Evolutionary conservation across 2,329 filamentous ascomycete species (phyloP), one percentile per base, ranked within the genome.

Genomic region (Neonectria magnoliae): DNA sequence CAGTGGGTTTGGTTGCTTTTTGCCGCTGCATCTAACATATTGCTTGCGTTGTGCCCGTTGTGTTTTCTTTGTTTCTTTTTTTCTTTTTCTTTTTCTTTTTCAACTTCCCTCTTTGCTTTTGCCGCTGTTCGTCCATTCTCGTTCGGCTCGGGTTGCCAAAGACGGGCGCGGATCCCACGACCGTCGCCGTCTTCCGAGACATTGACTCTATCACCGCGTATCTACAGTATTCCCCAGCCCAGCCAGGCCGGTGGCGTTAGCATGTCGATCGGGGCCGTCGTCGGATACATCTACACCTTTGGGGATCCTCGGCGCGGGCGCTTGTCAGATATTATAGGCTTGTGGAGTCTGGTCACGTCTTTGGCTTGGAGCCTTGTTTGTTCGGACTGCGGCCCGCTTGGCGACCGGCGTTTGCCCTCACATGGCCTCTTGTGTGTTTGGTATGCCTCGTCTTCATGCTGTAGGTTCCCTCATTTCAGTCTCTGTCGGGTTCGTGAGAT

Each of bases 181-280:
- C 45, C 16, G 16, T 29, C 36, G 52, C 38, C 29, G 13, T 20
- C 13, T 41, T 47, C 55, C 36, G 55, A 57, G 54, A 57, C 54
- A 38, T 45, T 36, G 42, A 57, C n/a, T 48, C 38, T 31, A 47
- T 47, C 41, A 22, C 45, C 25, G 25, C 13, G 22, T 31, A 48
- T 48, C 25, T 48, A 13, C 14, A 18, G 42, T 22, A 14, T 44
- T 6, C 25, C 25, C n/a, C n/a, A n/a, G n/a, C 22, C 18, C 42
- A 38, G 36, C 14, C 38, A 36, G 6, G 38, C 20, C n/a, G 38
- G 38, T 42, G 38, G 38, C 38, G 38, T 42, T 42, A 11, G 38
- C 14, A 20, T 42, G 38, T 20, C 16, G 38, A 42, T 42, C 38
- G 38, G n/a, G 38, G 20, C 38, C 38, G 38, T 20, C 16, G 10